Evolutionary conservation across 768 basidiomycete species (phyloP).

Genomic region (Kwoniella dendrophila): DNA sequence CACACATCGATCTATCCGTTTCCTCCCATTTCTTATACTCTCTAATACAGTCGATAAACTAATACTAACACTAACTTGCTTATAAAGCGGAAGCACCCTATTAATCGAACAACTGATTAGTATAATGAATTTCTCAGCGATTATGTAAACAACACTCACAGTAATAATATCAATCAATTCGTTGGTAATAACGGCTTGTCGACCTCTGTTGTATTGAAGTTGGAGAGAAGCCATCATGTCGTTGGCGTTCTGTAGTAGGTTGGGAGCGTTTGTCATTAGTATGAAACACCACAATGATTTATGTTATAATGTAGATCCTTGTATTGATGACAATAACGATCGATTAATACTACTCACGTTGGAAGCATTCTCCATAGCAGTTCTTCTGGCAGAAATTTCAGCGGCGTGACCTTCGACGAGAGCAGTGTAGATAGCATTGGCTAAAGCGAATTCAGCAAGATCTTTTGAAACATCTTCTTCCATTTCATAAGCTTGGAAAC

Average conservation of each 20-base stretch:
- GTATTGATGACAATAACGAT: neutral
- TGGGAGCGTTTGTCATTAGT: too few relatives aligned
- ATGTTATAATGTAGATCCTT: too few relatives aligned
- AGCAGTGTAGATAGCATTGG: constrained; percentile 92
- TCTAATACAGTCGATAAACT: too few relatives aligned
- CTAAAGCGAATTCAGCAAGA: constrained; percentile 89
- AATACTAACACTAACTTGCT: constrained; percentile 14
- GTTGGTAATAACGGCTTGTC: constrained; percentile 89
- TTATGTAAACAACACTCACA: constrained; percentile 22
- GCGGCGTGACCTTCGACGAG: constrained; percentile 95
- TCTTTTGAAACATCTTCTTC: constrained; percentile 95
- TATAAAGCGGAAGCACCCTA: constrained; percentile 51
- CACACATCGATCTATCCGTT: neutral
- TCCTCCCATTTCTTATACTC: neutral
- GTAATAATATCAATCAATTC: constrained; percentile 56
- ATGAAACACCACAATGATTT: too few relatives aligned
- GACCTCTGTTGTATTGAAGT: constrained; percentile 98
- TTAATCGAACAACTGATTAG: neutral
- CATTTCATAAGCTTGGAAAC: constrained; percentile 95
- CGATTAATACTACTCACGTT: constrained; percentile 59
- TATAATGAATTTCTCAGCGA: neutral
- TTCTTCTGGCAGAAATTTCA: constrained; percentile 76
- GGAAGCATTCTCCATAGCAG: constrained; percentile 99
- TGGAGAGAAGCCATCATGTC: constrained; percentile 87
- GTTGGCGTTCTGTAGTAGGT: constrained; percentile 67